These are phyloP conservation scores for rapeseed (Brassica napus) DNA, from an alignment of 345 rosid species.

Conservation along the genomic window Da-Ae NC_063446.1:12990001-12990500, in stretches of 20 bases:
- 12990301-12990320: constrained; percentile 27
- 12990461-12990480: constrained; percentile 32
- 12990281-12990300: constrained; percentile 25
- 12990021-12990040: constrained; percentile 8
- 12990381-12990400: constrained; percentile 31
- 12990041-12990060: background rate
- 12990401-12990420: constrained; percentile 31
- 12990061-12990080: constrained; percentile 9
- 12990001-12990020: constrained; percentile 9
- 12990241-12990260: background rate
- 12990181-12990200: background rate
- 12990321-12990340: constrained; percentile 34
- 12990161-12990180: constrained; percentile 9
- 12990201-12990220: background rate
- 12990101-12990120: background rate
- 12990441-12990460: constrained; percentile 10
- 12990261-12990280: constrained; percentile 1
- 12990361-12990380: constrained; percentile 16
- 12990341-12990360: constrained; percentile 33
- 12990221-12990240: constrained; percentile 2
- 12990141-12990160: too few relatives aligned
- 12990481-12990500: constrained; percentile 36
- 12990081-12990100: background rate
- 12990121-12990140: background rate
- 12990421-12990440: constrained; percentile 2